Evolutionary conservation across 805 yeast species (phyloP), one percentile per base, ranked within the genome.

Genomic region (Yamadazyma takamatsuzukensis): DNA sequence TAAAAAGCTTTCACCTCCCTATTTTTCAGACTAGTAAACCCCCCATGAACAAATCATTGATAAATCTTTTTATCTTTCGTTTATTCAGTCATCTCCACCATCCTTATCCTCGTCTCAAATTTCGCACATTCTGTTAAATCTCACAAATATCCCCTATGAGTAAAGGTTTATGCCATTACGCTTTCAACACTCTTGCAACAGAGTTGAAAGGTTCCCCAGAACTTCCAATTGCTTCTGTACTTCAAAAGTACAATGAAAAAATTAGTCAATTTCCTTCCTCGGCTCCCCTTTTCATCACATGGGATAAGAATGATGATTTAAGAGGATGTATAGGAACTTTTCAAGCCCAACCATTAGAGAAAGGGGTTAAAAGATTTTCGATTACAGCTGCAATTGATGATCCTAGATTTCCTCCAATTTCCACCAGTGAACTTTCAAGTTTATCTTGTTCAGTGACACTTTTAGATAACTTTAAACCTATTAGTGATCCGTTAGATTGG

Each of bases 281-380:
- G 16, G 61, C 66, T 0, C 93, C 97, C 0, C 59, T 90, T 17
- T 93, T 93, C 60, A 83, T 90, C 19, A 93, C 97, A 0, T 93
- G 96, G 96, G 80, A 78, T 45, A 69, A 72, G 36, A 41, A 45
- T 32, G 54, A 57, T 16, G 59, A 63, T 10, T 62, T 90, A 29
- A 66, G 97, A 26, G 98, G 98, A 0, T 90, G 98, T 51, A 93
- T 90, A 34, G 98, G 98, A 1, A 89, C 96, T 0, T 93, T 93
- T 53, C 29, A 23, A 17, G 59, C 72, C 11, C 54, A 72, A 35
- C 66, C 71, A 0, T 45, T 84, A 2, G 78, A 70, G 12, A 31
- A 49, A 1, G 96, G 93, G 0, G 69, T 88, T 3, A 53, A 61
- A 15, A 66, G 68, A 23, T 90, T 80, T 50, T 69, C 96, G 0